Evolutionary conservation across 305 asterid species (phyloP).

Genomic region (Ruellia speciosa): DNA sequence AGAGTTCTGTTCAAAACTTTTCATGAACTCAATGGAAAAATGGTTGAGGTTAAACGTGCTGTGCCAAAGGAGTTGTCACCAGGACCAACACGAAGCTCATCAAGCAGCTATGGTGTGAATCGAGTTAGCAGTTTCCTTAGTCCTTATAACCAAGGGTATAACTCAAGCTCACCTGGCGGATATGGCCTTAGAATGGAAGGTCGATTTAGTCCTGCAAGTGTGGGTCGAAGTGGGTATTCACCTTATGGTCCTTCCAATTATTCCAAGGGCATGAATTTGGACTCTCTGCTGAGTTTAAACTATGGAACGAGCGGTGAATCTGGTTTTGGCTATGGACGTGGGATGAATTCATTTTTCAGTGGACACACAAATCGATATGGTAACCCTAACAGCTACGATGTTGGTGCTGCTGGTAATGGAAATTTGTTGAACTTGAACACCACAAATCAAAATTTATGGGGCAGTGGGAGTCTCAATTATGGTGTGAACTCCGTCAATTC

Average conservation of each 20-base stretch:
- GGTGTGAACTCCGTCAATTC: conserved; percentile 31
- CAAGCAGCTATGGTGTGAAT: conserved; percentile 39
- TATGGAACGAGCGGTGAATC: conserved; percentile 29
- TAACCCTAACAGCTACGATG: conserved; percentile 23
- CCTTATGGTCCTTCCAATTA: conserved; percentile 34
- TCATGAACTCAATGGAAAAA: conserved; percentile 81
- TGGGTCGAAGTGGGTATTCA: conserved; percentile 48
- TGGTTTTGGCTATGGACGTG: conserved; percentile 38
- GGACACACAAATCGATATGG: conserved; percentile 31
- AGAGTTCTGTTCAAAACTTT: conserved; percentile 58
- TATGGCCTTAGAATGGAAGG: conserved; percentile 55
- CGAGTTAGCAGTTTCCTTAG: conserved; percentile 39
- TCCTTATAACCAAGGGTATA: conserved; percentile 44
- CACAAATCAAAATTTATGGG: conserved; percentile 30
- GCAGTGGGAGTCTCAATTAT: conserved; percentile 27
- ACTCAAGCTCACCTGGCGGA: conserved; percentile 38
- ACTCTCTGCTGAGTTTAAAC: conserved; percentile 32
- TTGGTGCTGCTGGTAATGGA: conserved; percentile 28
- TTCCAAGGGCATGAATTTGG: conserved; percentile 35
- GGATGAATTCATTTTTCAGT: conserved; percentile 31
- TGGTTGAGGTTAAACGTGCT: conserved; percentile 83
- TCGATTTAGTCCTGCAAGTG: conserved; percentile 51
- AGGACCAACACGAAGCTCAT: conserved; percentile 41
- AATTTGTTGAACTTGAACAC: conserved; percentile 19
- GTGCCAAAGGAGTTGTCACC: conserved; percentile 62